Conservation (phyloP, 2,329 filamentous ascomycete genomes). For the Fusarium paranaense region DNA sequence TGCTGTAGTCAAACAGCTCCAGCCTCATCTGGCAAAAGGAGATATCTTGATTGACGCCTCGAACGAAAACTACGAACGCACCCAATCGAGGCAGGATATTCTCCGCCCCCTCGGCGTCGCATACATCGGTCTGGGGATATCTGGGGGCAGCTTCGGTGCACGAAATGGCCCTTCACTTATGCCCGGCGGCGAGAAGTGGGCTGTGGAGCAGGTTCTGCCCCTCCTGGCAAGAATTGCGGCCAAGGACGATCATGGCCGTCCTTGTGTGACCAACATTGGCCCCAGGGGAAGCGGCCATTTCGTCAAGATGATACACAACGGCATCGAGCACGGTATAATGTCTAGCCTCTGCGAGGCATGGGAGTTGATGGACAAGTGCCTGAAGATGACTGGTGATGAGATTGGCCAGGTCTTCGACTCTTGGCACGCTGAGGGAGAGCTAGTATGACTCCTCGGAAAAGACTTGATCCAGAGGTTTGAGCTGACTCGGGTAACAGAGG, state of each 20-base stretch:
- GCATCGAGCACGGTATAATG: constrained; percentile 80
- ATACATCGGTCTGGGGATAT: constrained; percentile 76
- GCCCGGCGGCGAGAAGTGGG: constrained; percentile 69
- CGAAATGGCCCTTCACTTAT: constrained; percentile 75
- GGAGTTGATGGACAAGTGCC: constrained; percentile 68
- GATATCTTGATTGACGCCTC: constrained; percentile 77
- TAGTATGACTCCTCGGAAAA: constrained; percentile 46
- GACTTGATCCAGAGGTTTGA: neutral
- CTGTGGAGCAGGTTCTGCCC: constrained; percentile 69
- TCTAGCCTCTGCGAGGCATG: constrained; percentile 72
- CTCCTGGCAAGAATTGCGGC: constrained; percentile 71
- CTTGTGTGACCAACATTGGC: constrained; percentile 71
- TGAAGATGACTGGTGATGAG: constrained; percentile 70
- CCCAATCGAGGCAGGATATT: constrained; percentile 70
- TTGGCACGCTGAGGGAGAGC: constrained; percentile 70
- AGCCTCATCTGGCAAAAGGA: constrained; percentile 63
- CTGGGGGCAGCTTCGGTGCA: constrained; percentile 76
- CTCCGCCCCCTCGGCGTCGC: constrained; percentile 67
- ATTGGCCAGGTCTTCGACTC: constrained; percentile 68
- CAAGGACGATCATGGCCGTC: constrained; percentile 66
- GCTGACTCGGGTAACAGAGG: neutral
- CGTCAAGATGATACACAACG: constrained; percentile 82
- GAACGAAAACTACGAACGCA: constrained; percentile 75
- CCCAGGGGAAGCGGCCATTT: constrained; percentile 75
- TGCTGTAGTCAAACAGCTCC: constrained; percentile 10